Conservation (phyloP, 2,329 filamentous ascomycete species). For the Botrytis porri region DNA sequence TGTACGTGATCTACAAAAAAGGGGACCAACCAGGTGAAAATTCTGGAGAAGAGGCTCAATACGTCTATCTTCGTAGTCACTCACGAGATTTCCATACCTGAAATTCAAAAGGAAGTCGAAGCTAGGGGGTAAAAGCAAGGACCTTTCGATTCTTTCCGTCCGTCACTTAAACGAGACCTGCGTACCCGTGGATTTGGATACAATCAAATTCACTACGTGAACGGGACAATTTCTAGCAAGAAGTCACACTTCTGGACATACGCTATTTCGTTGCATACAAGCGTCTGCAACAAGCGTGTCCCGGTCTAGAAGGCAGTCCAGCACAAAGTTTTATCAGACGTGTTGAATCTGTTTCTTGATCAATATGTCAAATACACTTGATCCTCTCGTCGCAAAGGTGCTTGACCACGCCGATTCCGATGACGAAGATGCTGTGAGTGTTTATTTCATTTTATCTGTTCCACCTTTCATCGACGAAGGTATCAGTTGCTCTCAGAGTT, state of each 20-base stretch:
- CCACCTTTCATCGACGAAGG: not conserved
- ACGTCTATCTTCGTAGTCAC: not conserved
- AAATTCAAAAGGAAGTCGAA: not conserved
- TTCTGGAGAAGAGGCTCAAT: conserved; percentile 2
- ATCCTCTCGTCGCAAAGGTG: conserved; percentile 49
- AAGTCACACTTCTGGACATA: not conserved
- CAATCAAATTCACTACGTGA: not conserved
- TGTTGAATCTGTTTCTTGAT: not conserved
- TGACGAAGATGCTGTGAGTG: conserved; percentile 50
- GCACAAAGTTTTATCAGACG: not conserved
- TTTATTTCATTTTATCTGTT: not conserved
- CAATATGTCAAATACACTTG: conserved; percentile 37
- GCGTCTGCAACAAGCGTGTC: not conserved
- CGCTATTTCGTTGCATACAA: conserved; percentile 1
- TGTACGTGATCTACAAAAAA: conserved; percentile 5
- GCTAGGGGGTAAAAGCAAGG: not conserved
- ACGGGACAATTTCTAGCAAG: not conserved
- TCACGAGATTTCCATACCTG: too few relatives aligned
- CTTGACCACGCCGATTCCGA: conserved; percentile 46
- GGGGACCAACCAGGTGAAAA: conserved; percentile 8
- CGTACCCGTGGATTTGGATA: not conserved
- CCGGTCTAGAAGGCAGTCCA: not conserved
- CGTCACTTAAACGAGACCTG: not conserved
- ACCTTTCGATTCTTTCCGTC: not conserved
- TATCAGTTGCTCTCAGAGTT: not conserved